Percentiles rank a stretch among this genome's conserved stretches.
Evolutionary conservation across 768 basidiomycete species (phyloP).

Genomic region (Tulasnella sp.): DNA sequence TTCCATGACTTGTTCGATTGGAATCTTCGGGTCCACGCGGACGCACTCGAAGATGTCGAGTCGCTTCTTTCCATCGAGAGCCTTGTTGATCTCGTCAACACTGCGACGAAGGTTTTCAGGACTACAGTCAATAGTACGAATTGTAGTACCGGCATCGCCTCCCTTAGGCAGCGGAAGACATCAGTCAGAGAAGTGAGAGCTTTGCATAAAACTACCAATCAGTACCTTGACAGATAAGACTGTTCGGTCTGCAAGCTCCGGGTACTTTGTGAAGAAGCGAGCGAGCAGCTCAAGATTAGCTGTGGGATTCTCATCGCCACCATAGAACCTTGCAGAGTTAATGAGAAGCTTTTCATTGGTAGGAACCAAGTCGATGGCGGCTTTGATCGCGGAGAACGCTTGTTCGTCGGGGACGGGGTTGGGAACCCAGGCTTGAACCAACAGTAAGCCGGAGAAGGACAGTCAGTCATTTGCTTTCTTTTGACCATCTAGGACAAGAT

Average conservation of each 20-base stretch:
- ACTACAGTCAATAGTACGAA: slow-evolving; percentile 22
- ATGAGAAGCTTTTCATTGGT: slow-evolving; percentile 54
- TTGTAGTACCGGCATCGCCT: background rate
- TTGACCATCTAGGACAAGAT: background rate
- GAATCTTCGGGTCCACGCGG: slow-evolving; percentile 50
- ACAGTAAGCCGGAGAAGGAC: background rate
- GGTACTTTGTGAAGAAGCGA: slow-evolving; percentile 46
- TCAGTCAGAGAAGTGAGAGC: no score
- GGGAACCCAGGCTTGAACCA: slow-evolving; percentile 46
- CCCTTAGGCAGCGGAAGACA: slow-evolving; percentile 15
- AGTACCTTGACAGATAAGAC: slow-evolving; percentile 49
- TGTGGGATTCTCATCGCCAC: slow-evolving; percentile 38
- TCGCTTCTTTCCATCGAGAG: slow-evolving; percentile 39
- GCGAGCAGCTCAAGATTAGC: slow-evolving; percentile 47
- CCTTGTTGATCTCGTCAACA: slow-evolving; percentile 25
- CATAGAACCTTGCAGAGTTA: slow-evolving; percentile 52
- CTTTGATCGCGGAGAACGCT: slow-evolving; percentile 65
- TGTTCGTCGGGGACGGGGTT: slow-evolving; percentile 57
- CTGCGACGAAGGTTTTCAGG: slow-evolving; percentile 30
- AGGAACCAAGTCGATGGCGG: slow-evolving; percentile 39
- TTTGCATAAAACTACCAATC: no score
- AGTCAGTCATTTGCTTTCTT: no score
- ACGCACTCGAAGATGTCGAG: slow-evolving; percentile 64
- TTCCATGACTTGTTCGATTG: slow-evolving; percentile 50
- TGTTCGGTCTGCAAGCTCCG: slow-evolving; percentile 44